Conservation (phyloP, 441 rosid genomes). For the Geranium incanum region DNA sequence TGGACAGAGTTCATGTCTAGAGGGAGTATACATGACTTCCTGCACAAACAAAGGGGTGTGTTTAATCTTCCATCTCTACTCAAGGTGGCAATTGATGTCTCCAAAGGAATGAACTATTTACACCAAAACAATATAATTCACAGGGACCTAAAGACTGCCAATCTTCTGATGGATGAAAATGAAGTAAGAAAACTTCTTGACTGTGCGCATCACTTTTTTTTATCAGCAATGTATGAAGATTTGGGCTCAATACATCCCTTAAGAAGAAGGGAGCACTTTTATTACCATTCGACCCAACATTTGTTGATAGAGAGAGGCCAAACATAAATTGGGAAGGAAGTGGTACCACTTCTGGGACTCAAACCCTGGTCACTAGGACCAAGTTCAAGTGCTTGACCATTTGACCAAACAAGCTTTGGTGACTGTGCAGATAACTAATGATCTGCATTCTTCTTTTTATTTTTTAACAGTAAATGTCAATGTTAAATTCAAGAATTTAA, state of each 20-base stretch:
- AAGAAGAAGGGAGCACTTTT: too few species aligned
- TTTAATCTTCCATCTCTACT: conserved; percentile 71
- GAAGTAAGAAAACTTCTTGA: conserved; percentile 46
- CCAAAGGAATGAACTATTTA: conserved; percentile 92
- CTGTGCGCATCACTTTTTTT: background rate
- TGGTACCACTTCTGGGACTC: too few species aligned
- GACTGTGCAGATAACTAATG: background rate
- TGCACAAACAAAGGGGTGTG: conserved; percentile 74
- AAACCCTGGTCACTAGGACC: too few species aligned
- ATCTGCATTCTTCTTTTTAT: background rate
- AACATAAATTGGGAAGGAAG: too few species aligned
- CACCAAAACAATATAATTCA: conserved; percentile 93
- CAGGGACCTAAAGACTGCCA: conserved; percentile 90
- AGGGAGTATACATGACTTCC: conserved; percentile 81
- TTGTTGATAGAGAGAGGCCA: too few species aligned
- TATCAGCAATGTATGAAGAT: too few species aligned
- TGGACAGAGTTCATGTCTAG: conserved; percentile 71
- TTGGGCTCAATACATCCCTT: too few species aligned
- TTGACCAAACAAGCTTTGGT: background rate
- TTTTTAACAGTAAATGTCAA: background rate
- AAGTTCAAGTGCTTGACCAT: too few species aligned
- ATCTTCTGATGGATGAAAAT: conserved; percentile 96
- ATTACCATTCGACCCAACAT: too few species aligned
- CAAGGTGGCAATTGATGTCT: conserved; percentile 75
- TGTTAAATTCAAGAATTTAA: background rate